Conservation (phyloP, 768 basidiomycete species). For the Lanmaoa pseudosensibilis region DNA sequence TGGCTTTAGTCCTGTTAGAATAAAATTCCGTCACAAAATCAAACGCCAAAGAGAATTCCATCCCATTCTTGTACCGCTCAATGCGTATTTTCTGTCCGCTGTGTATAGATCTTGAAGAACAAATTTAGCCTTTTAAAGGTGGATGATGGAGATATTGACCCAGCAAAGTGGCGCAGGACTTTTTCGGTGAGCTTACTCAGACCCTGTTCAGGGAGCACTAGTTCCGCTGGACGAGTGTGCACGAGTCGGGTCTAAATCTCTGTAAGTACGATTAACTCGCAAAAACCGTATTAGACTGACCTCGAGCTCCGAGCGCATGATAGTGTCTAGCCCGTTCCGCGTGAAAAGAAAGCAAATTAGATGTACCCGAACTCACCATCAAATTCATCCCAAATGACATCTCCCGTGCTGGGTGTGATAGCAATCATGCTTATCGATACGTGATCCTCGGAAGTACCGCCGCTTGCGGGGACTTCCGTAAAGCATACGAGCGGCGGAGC, state of each 20-base stretch:
- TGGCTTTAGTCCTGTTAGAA: slow-evolving; percentile 45
- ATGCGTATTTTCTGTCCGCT: slow-evolving; percentile 50
- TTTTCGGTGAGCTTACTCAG: slow-evolving; percentile 73
- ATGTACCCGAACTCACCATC: slow-evolving; percentile 48
- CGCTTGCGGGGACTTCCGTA: slow-evolving; percentile 45
- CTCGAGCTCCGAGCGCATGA: slow-evolving; percentile 89
- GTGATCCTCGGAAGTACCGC: slow-evolving; percentile 24
- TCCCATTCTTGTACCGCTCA: slow-evolving; percentile 56
- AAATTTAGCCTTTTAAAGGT: slow-evolving; percentile 9
- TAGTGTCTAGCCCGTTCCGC: slow-evolving; percentile 50
- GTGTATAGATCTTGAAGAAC: slow-evolving; percentile 36
- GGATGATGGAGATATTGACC: slow-evolving; percentile 40
- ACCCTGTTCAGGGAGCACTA: slow-evolving; percentile 61
- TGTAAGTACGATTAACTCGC: background rate
- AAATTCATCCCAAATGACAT: slow-evolving; percentile 92
- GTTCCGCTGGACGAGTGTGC: slow-evolving; percentile 80
- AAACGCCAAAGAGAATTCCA: slow-evolving; percentile 72
- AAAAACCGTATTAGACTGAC: slow-evolving; percentile 36
- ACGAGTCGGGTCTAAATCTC: slow-evolving; percentile 73
- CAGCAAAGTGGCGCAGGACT: slow-evolving; percentile 69
- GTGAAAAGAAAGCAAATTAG: slow-evolving; percentile 4
- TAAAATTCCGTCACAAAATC: slow-evolving; percentile 66
- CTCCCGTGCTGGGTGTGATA: slow-evolving; percentile 85
- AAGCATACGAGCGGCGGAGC: slow-evolving; percentile 75
- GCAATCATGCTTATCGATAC: slow-evolving; percentile 70